phyloP scores from a whole-genome alignment of 768 basidiomycete species.

The Udeniomyces megalosporus region DNA sequence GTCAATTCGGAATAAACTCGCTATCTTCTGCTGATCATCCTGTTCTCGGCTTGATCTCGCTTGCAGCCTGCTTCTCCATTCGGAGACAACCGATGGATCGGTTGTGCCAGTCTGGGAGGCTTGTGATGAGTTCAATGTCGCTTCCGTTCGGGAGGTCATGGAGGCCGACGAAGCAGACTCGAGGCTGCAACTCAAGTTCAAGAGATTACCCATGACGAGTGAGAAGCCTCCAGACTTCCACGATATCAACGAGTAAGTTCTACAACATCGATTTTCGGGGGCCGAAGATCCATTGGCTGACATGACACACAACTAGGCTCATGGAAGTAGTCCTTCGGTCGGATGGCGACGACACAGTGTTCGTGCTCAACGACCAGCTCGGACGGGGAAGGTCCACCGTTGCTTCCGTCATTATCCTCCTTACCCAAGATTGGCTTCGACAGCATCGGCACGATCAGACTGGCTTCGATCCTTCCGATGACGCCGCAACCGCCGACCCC shows the following conservation, averaged over 20 bases:
- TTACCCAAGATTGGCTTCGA: constrained; percentile 67
- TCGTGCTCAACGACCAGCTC: constrained; percentile 90
- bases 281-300: constrained; percentile 1
- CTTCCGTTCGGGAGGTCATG: constrained; percentile 82
- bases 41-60: neutral
- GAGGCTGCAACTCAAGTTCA: constrained; percentile 45
- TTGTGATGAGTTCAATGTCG: constrained; percentile 51
- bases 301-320: constrained; percentile 2
- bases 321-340: constrained; percentile 50
- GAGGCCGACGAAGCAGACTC: too few relatives aligned
- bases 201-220: constrained; percentile 81
- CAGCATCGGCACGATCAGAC: neutral
- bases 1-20: neutral
- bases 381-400: constrained; percentile 48
- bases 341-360: constrained; percentile 45
- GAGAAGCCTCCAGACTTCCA: constrained; percentile 40
- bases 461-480: too few relatives aligned
- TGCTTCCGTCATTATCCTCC: constrained; percentile 68
- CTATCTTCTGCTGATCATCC: neutral
- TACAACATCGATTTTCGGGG: neutral
- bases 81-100: constrained; percentile 69
- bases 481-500: too few relatives aligned
- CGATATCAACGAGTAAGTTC: constrained; percentile 20
- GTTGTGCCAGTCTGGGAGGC: constrained; percentile 94
- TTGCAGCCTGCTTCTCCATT: constrained; percentile 63